These are phyloP conservation scores for Cicer bijugum DNA, from an alignment of 306 rosid genomes.

Conservation along the genomic window DNA sequence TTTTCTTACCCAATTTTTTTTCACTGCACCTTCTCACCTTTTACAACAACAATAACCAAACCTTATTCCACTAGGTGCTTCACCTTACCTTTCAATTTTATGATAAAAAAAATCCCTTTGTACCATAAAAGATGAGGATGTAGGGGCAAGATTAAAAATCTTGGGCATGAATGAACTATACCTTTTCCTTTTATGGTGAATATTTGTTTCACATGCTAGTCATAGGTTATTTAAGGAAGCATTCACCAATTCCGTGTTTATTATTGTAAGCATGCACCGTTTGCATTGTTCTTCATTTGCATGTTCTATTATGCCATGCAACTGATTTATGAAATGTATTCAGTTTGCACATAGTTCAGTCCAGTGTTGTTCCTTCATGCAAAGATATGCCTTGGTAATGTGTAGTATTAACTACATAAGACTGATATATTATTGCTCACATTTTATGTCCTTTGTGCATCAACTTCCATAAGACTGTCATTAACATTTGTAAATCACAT, in stretches of 20 bases:
- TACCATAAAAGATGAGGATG: neutral
- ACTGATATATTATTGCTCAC: neutral
- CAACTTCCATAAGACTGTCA: slow-evolving; percentile 31
- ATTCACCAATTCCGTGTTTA: slow-evolving; percentile 32
- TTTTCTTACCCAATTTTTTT: neutral
- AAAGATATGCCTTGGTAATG: slow-evolving; percentile 1
- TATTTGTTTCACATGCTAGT: slow-evolving; percentile 36
- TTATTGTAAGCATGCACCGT: slow-evolving; percentile 11
- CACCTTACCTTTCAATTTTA: neutral
- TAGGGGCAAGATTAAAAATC: neutral
- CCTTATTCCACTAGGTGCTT: neutral
- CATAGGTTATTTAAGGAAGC: slow-evolving; percentile 38
- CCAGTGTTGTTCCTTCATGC: slow-evolving; percentile 9
- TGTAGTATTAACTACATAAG: neutral
- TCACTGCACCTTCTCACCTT: neutral
- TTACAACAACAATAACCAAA: neutral
- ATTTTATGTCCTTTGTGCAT: slow-evolving; percentile 10
- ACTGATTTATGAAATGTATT: slow-evolving; percentile 27
- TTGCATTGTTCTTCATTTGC: slow-evolving; percentile 23
- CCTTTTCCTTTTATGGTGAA: slow-evolving; percentile 15
- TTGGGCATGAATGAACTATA: neutral
- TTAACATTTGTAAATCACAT: slow-evolving; percentile 39
- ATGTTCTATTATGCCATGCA: slow-evolving; percentile 16
- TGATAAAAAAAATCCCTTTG: neutral
- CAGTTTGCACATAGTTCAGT: slow-evolving; percentile 29